Percentiles rank a stretch among this genome's conserved stretches.
Conservation (phyloP, 2,329 filamentous ascomycete species). For the Chrysosporium queenslandicum region DNA sequence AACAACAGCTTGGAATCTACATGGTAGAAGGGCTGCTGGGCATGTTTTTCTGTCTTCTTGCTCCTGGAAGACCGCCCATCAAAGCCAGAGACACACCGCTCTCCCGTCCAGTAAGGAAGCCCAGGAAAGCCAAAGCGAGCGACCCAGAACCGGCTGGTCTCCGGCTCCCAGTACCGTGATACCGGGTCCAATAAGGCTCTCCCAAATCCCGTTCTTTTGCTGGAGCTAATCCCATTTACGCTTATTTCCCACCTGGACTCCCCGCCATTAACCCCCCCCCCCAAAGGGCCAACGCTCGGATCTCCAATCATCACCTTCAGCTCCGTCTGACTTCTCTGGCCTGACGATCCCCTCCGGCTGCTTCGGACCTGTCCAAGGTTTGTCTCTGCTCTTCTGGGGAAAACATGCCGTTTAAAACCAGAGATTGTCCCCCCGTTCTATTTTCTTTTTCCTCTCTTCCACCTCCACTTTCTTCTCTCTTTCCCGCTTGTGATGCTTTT, state of each 20-base stretch:
- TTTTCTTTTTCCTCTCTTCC: background rate
- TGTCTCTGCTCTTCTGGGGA: background rate
- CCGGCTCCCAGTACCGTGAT: constrained; percentile 13
- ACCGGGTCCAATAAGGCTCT: constrained; percentile 11
- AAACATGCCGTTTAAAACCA: background rate
- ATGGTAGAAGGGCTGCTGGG: no score
- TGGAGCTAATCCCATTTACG: constrained; percentile 3
- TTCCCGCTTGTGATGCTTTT: background rate
- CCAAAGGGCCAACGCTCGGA: constrained; percentile 2
- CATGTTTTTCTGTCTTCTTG: no score
- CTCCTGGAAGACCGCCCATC: no score
- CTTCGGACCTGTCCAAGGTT: constrained; percentile 3
- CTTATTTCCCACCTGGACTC: background rate
- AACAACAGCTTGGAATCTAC: no score
- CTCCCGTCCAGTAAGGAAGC: background rate
- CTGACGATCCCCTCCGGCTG: constrained; percentile 6
- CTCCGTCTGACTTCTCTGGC: background rate
- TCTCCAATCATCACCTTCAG: constrained; percentile 1
- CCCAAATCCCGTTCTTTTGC: constrained; percentile 6
- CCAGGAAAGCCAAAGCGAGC: background rate
- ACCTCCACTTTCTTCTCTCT: no score
- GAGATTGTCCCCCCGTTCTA: background rate
- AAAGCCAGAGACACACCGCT: background rate
- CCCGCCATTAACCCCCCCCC: background rate
- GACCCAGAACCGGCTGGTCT: constrained; percentile 6